Conservation (phyloP, 2,329 filamentous ascomycete species). For the Chaetomium sp. region DNA sequence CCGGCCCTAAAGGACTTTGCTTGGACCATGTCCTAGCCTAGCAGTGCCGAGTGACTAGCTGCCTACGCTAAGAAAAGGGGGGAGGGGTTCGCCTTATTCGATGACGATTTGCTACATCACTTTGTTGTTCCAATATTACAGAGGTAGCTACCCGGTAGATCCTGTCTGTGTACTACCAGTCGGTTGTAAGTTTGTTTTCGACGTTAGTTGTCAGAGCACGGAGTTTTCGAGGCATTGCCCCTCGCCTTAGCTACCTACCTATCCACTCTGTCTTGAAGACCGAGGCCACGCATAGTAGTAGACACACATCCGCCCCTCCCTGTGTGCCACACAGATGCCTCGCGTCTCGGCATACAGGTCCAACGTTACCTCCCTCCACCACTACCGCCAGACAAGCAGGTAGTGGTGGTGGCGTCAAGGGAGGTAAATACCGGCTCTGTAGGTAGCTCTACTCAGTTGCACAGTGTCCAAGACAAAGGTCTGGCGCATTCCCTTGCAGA, state of each 20-base stretch:
- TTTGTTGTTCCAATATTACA: background rate
- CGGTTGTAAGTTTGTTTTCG: background rate
- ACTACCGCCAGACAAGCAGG: background rate
- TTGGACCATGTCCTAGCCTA: too few species aligned
- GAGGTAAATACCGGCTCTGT: background rate
- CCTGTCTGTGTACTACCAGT: background rate
- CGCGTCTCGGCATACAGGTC: background rate
- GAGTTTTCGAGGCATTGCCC: background rate
- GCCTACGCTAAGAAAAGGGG: too few species aligned
- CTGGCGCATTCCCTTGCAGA: background rate
- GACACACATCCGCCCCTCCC: background rate
- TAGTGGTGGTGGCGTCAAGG: background rate
- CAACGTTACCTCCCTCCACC: background rate
- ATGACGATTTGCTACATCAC: background rate
- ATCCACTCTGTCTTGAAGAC: background rate
- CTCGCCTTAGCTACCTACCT: background rate
- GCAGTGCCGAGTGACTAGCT: too few species aligned
- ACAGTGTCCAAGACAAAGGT: constrained; percentile 1
- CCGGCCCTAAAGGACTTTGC: background rate
- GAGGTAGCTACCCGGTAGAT: background rate
- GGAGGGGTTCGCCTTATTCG: too few species aligned
- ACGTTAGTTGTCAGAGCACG: background rate
- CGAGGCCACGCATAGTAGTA: background rate
- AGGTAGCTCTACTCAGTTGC: background rate
- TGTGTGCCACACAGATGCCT: background rate